Conservation (phyloP, 371 early-diverging fungal species). For the Sporodiniella umbellata region DNA sequence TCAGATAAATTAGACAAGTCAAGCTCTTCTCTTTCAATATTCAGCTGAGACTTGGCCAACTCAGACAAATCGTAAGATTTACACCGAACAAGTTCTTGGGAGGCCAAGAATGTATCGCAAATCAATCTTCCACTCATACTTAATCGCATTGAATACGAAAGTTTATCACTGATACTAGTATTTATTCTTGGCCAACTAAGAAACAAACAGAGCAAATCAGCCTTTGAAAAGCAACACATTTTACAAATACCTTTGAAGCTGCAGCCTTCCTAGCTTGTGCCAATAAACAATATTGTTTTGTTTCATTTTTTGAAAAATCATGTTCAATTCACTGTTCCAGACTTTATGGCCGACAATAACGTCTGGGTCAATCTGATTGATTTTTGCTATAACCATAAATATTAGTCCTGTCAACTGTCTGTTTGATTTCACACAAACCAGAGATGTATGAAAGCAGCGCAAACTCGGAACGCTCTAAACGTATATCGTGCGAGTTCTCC, state of each 20-base stretch:
- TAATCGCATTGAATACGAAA: conserved; percentile 49
- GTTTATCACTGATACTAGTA: conserved; percentile 67
- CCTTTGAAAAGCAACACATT: no score
- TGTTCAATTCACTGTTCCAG: conserved; percentile 88
- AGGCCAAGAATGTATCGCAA: conserved; percentile 88
- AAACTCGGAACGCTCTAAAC: conserved; percentile 55
- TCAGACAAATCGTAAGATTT: conserved; percentile 78
- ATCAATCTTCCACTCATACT: conserved; percentile 80
- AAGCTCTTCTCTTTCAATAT: conserved; percentile 71
- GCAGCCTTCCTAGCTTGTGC: conserved; percentile 14
- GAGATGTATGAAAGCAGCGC: conserved; percentile 60
- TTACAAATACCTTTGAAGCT: background rate
- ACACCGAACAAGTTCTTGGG: conserved; percentile 77
- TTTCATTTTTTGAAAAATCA: conserved; percentile 90
- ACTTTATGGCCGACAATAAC: conserved; percentile 95
- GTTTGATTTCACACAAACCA: conserved; percentile 33
- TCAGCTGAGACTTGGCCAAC: conserved; percentile 66
- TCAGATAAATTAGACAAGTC: conserved; percentile 62
- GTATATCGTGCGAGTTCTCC: conserved; percentile 19
- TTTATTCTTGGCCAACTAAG: conserved; percentile 72
- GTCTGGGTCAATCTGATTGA: conserved; percentile 85
- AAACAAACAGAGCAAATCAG: no score
- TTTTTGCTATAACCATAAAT: conserved; percentile 45
- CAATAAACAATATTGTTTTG: conserved; percentile 56
- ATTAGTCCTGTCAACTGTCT: no score